Conservation (phyloP, 108 stramenopile genomes). For the Schizochytrium sp. region DNA sequence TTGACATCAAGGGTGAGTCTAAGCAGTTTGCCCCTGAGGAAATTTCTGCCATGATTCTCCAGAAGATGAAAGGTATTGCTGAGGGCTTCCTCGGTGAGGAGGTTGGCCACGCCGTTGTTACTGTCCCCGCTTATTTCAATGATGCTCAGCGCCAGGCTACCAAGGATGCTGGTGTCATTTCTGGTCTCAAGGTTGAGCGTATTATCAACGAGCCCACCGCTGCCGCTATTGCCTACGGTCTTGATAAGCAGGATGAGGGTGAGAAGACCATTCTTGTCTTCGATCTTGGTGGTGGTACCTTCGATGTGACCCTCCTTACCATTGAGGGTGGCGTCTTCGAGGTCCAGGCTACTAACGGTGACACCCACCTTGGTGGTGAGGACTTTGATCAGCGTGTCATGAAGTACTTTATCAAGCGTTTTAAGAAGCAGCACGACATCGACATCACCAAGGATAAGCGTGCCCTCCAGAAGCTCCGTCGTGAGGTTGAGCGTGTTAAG, state of each 20-base stretch:
- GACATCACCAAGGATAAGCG: constrained; percentile 80
- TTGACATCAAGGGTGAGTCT: constrained; percentile 77
- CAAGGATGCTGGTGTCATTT: constrained; percentile 94
- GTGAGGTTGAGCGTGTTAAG: constrained; percentile 84
- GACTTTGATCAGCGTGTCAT: constrained; percentile 90
- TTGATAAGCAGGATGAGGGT: constrained; percentile 82
- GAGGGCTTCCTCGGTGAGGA: constrained; percentile 88
- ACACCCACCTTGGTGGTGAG: constrained; percentile 91
- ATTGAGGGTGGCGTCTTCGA: constrained; percentile 86
- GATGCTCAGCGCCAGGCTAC: constrained; percentile 96
- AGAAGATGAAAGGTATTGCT: constrained; percentile 92
- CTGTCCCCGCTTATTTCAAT: constrained; percentile 98
- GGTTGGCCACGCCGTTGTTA: constrained; percentile 90
- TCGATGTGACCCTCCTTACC: constrained; percentile 89
- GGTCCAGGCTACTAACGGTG: constrained; percentile 88
- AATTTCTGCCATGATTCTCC: constrained; percentile 91
- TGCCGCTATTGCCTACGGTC: constrained; percentile 96
- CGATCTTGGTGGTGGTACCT: constrained; percentile 98
- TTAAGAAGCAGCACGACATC: constrained; percentile 78
- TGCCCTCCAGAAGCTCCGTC: constrained; percentile 81
- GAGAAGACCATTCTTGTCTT: constrained; percentile 95
- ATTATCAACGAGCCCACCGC: constrained; percentile 99
- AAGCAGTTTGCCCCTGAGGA: constrained; percentile 91
- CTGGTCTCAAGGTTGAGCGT: constrained; percentile 91
- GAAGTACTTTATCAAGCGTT: constrained; percentile 82